phyloP scores from a whole-genome alignment of 2,329 filamentous ascomycete genomes.

The Nannizziopsis barbatae region DNA sequence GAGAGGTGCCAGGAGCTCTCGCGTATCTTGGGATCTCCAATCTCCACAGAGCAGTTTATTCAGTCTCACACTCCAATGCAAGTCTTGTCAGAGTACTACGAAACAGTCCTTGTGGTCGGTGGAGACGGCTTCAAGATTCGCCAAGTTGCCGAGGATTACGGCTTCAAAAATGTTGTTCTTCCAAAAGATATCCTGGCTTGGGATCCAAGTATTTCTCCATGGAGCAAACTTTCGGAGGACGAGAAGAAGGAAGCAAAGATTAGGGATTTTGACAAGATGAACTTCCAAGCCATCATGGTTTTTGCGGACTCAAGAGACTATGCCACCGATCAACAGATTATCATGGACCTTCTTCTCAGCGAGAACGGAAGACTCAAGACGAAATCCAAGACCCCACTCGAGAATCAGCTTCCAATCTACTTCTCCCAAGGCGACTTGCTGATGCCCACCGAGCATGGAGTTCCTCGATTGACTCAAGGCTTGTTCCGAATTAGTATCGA shows the following conservation, averaged over 20 bases:
- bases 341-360: constrained; percentile 59
- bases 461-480: constrained; percentile 59
- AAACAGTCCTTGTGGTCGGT: constrained; percentile 62
- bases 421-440: constrained; percentile 56
- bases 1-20: constrained; percentile 55
- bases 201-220: constrained; percentile 58
- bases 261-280: constrained; percentile 58
- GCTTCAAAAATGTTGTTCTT: constrained; percentile 61
- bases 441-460: constrained; percentile 53
- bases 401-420: constrained; percentile 61
- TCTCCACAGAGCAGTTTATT: constrained; percentile 63
- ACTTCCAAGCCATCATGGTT: constrained; percentile 64
- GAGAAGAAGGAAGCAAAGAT: constrained; percentile 57
- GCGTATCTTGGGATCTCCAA: constrained; percentile 53
- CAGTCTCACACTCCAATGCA: constrained; percentile 69
- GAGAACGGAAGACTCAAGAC: constrained; percentile 58
- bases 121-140: constrained; percentile 65
- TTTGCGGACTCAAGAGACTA: constrained; percentile 66
- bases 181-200: constrained; percentile 64
- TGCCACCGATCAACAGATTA: constrained; percentile 64
- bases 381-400: constrained; percentile 52
- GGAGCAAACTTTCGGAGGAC: constrained; percentile 55
- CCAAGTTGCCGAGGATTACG: constrained; percentile 60
- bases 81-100: constrained; percentile 63
- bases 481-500: constrained; percentile 65